Percentiles rank a stretch among this genome's conserved stretches.
Evolutionary conservation across 2,329 filamentous ascomycete genomes (phyloP).

Genomic region (Venturia carpophila): DNA sequence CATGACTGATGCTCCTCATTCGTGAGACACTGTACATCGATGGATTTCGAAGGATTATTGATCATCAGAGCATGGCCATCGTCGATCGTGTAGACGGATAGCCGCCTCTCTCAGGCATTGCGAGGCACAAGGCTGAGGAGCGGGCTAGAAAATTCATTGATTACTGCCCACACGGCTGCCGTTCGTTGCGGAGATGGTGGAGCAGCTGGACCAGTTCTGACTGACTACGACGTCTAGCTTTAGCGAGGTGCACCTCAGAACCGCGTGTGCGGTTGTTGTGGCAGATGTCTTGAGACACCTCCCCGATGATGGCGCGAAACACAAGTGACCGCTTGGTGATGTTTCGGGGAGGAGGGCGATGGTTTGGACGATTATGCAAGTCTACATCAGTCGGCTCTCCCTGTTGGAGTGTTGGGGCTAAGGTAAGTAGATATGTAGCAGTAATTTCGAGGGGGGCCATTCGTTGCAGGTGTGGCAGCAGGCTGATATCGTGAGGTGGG

Average conservation of each 20-base stretch:
- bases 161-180: no score
- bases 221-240: neutral
- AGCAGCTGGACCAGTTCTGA: neutral
- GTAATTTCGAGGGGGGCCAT: no score
- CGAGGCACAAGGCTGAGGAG: neutral
- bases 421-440: no score
- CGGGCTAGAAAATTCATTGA: neutral
- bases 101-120: neutral
- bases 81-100: neutral
- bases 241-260: neutral
- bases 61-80: neutral
- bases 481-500: neutral
- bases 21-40: neutral
- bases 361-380: neutral
- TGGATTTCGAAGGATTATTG: neutral
- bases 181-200: neutral
- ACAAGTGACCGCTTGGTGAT: neutral
- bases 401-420: neutral
- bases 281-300: neutral
- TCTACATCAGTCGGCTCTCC: neutral
- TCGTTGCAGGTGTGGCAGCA: no score
- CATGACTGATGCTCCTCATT: neutral
- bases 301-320: neutral
- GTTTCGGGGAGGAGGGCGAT: neutral
- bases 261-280: neutral